phyloP scores from a whole-genome alignment of 192 early-diverging fungal genomes.

The Gonapodya prolifera region DNA sequence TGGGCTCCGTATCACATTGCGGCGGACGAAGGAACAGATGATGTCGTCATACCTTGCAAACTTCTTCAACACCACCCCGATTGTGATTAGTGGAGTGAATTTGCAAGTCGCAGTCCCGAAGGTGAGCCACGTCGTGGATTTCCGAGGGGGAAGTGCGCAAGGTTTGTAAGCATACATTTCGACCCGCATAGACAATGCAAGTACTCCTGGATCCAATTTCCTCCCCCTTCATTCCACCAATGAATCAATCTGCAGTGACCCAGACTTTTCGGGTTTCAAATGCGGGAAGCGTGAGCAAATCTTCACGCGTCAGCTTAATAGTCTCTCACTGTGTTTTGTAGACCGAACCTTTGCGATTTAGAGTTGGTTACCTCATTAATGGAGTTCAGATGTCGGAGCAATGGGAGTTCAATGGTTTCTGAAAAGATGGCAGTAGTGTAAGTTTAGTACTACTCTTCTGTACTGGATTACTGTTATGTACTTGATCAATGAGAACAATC shows the following conservation, averaged over 20 bases:
- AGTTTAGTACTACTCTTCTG: too few relatives aligned
- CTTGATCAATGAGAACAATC: background rate
- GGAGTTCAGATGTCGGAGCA: background rate
- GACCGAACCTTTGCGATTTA: background rate
- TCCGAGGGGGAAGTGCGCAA: too few relatives aligned
- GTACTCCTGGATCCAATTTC: background rate
- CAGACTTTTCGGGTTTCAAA: background rate
- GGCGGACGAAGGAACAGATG: too few relatives aligned
- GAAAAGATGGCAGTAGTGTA: too few relatives aligned
- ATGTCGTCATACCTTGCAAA: background rate
- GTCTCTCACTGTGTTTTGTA: background rate
- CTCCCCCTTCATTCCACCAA: background rate
- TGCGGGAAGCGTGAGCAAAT: background rate
- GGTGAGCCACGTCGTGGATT: background rate
- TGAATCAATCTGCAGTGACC: background rate
- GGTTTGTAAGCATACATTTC: too few relatives aligned
- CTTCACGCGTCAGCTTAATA: background rate
- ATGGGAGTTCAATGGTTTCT: background rate
- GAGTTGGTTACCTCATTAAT: background rate
- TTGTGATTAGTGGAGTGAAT: background rate
- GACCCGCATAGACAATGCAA: background rate
- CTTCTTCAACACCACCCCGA: background rate
- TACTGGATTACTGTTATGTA: too few relatives aligned
- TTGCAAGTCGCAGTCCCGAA: conserved; percentile 3
- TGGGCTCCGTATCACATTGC: background rate